These are phyloP conservation scores for Claviceps arundinis DNA, from an alignment of 2,329 filamentous ascomycete species.

Conservation along the genomic window DNA sequence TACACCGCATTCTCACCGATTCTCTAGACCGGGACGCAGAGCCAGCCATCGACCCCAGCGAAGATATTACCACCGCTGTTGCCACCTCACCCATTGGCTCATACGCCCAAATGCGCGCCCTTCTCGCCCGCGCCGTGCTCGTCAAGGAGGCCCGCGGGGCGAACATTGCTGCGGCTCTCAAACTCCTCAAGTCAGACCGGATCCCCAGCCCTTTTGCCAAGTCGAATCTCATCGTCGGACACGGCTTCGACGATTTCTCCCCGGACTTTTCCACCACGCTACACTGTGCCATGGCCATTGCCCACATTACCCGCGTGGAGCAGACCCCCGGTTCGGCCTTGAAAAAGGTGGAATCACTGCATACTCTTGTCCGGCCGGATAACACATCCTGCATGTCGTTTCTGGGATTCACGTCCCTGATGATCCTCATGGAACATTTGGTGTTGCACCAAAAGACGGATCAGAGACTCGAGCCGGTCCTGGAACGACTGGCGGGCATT, in stretches of 20 bases:
- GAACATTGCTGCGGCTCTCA: slow-evolving; percentile 42
- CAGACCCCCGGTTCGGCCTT: slow-evolving; percentile 20
- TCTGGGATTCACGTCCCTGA: slow-evolving; percentile 45
- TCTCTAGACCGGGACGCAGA: slow-evolving; percentile 42
- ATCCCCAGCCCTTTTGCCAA: slow-evolving; percentile 13
- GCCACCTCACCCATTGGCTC: slow-evolving; percentile 67
- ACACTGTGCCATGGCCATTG: slow-evolving; percentile 46
- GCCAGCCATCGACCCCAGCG: slow-evolving; percentile 10
- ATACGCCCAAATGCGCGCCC: slow-evolving; percentile 48
- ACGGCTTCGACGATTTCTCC: slow-evolving; percentile 24
- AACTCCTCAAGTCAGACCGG: slow-evolving; percentile 29
- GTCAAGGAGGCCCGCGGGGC: slow-evolving; percentile 38
- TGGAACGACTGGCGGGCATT: slow-evolving; percentile 44
- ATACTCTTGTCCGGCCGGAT: slow-evolving; percentile 32
- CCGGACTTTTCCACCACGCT: slow-evolving; percentile 44
- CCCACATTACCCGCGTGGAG: slow-evolving; percentile 38
- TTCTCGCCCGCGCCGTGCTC: slow-evolving; percentile 46
- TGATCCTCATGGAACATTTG: slow-evolving; percentile 43
- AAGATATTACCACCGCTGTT: slow-evolving; percentile 54
- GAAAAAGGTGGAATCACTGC: slow-evolving; percentile 33
- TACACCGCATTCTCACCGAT: slow-evolving; percentile 55
- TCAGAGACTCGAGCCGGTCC: slow-evolving; percentile 30
- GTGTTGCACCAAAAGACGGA: slow-evolving; percentile 32
- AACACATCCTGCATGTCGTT: slow-evolving; percentile 34
- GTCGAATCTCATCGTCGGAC: slow-evolving; percentile 32